Percentiles rank a stretch among this genome's conserved stretches.
Conservation (phyloP, 129 eudicot genomes). For the Artemisia tridentata region DNA sequence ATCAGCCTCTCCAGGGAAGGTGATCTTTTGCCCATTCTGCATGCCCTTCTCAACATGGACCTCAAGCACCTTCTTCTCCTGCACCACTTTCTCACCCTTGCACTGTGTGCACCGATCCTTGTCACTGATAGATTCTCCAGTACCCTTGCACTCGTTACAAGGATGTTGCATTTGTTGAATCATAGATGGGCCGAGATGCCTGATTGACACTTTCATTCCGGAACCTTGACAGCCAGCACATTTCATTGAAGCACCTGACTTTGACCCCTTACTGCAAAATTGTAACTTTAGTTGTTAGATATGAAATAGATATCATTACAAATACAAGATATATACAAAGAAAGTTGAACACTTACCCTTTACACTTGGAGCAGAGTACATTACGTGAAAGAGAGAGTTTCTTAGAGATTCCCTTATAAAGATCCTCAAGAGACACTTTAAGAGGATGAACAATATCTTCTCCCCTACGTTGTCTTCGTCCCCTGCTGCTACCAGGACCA, state of each 20-base stretch:
- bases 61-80: constrained; percentile 71
- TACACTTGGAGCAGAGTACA: constrained; percentile 66
- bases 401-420: constrained; percentile 72
- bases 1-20: constrained; percentile 79
- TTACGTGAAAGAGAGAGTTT: constrained; percentile 67
- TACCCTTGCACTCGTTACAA: constrained; percentile 73
- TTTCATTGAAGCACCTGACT: constrained; percentile 75
- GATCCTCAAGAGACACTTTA: constrained; percentile 70
- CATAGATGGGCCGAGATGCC: constrained; percentile 81
- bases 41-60: constrained; percentile 73
- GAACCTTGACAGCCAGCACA: constrained; percentile 84
- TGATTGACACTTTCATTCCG: constrained; percentile 1
- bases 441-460: constrained; percentile 80
- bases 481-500: constrained; percentile 66
- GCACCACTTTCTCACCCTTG: constrained; percentile 31
- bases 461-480: constrained; percentile 69
- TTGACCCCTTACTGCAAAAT: constrained; percentile 66
- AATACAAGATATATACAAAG: neutral
- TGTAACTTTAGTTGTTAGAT: neutral
- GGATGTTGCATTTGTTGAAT: constrained; percentile 76
- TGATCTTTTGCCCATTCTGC: constrained; percentile 69
- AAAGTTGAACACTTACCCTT: constrained; percentile 43
- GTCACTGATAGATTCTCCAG: constrained; percentile 63
- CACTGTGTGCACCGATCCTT: too few species aligned
- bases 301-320: neutral